Conservation (phyloP, 1,284 basidiomycete species). For the Amylostereum areolatum region DNA sequence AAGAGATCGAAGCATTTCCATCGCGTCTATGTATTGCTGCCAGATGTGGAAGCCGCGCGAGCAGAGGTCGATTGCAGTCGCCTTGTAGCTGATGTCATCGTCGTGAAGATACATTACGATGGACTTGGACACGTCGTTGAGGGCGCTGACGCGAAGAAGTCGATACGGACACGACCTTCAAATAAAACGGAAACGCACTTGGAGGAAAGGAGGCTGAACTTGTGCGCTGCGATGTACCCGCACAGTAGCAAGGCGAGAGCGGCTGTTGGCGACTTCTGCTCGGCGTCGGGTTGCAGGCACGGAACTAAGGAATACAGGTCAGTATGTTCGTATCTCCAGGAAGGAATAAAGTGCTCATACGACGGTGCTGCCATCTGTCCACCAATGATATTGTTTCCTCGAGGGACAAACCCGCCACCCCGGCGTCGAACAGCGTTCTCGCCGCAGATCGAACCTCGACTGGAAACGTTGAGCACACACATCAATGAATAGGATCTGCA, state of each 20-base stretch:
- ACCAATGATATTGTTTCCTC: conserved; percentile 56
- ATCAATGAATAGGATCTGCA: conserved; percentile 5
- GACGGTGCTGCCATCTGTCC: conserved; percentile 62
- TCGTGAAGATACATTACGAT: conserved; percentile 75
- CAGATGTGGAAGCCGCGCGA: conserved; percentile 88
- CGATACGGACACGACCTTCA: no score
- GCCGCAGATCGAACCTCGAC: conserved; percentile 75
- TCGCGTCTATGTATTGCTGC: conserved; percentile 92
- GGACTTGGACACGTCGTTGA: conserved; percentile 82
- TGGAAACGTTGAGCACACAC: conserved; percentile 17
- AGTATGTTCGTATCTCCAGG: no score
- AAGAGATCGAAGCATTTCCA: conserved; percentile 82
- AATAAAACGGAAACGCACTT: conserved; percentile 37
- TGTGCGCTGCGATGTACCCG: conserved; percentile 79
- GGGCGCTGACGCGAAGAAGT: conserved; percentile 45
- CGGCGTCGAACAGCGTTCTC: conserved; percentile 70
- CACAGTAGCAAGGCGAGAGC: conserved; percentile 75
- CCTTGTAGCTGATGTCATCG: conserved; percentile 56
- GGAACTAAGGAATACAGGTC: conserved; percentile 76
- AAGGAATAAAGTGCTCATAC: conserved; percentile 33
- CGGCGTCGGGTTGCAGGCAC: conserved; percentile 47
- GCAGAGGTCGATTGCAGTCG: conserved; percentile 85
- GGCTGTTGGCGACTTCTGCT: conserved; percentile 46
- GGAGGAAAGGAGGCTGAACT: conserved; percentile 71
- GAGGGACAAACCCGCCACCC: conserved; percentile 61